These are phyloP conservation scores for Chlorella sp. DNA, from an alignment of 139 green algal genomes.

Conservation along the genomic window DNA sequence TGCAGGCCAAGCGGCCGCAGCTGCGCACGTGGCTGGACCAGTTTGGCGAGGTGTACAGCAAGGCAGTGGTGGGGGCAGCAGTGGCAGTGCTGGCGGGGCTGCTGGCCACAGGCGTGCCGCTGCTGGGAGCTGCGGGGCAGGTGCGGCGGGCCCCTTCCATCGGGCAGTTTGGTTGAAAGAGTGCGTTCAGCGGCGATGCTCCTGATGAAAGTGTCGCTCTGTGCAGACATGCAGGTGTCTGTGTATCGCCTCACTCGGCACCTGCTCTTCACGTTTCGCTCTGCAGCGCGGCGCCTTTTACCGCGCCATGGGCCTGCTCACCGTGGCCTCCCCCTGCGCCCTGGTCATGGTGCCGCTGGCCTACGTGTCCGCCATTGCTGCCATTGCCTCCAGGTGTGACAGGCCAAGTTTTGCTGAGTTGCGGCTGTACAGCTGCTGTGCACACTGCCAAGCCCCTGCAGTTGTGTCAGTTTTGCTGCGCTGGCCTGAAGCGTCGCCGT, in stretches of 20 bases:
- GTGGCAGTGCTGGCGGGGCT: constrained; percentile 43
- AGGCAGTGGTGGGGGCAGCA: constrained; percentile 70
- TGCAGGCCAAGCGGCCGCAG: constrained; percentile 64
- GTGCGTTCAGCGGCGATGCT: too few relatives aligned
- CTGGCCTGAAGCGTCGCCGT: too few relatives aligned
- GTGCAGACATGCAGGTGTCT: too few relatives aligned
- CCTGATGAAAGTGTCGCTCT: too few relatives aligned
- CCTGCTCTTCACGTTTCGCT: background rate
- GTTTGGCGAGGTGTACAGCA: constrained; percentile 75
- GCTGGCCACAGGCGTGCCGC: constrained; percentile 65
- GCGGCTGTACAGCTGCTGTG: background rate
- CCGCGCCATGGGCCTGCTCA: constrained; percentile 84
- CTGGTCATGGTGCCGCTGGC: constrained; percentile 88
- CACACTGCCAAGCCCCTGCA: background rate
- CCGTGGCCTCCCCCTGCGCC: constrained; percentile 86
- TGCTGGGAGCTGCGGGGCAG: constrained; percentile 52
- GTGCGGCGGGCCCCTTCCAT: background rate
- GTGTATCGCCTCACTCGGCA: background rate
- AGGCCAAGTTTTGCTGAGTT: too few relatives aligned
- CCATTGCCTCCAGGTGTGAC: constrained; percentile 70
- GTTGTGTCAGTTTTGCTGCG: too few relatives aligned
- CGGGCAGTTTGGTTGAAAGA: background rate
- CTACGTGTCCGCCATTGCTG: constrained; percentile 88
- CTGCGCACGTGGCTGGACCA: constrained; percentile 73
- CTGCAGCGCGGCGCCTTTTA: constrained; percentile 80